Evolutionary conservation across 805 yeast genomes (phyloP), one percentile per base, ranked within the genome.

Genomic region (Kluyveromyces aestuarii): DNA sequence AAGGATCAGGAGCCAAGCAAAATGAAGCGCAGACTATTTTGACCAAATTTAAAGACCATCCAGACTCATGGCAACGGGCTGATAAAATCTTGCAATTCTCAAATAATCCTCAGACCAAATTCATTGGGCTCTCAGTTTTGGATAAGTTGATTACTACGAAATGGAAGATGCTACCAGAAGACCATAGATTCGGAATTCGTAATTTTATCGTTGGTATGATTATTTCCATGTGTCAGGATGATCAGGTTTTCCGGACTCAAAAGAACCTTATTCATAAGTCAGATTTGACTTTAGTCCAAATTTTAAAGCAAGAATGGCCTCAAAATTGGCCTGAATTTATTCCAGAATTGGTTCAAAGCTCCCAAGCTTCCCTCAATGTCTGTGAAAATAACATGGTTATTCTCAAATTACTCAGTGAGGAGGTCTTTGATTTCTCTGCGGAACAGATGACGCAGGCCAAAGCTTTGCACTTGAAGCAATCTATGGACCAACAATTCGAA

Each of bases 261-360:
- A 83, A 82, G 60, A 82, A 96, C 18, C 75, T 93, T 61, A 87
- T 93, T 62, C 87, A 85, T 72, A 93, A 93, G 67, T 89, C 90
- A 59, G 96, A 93, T 69, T 75, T 93, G 61, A 91, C 98, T 14
- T 73, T 93, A 60, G 99, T 93, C 37, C 95, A 90, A 62, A 83
- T 93, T 46, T 79, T 93, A 61, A 93, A 93, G 62, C 98, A 93
- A 70, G 99, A 93, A 66, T 93, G 99, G 99, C 99, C 99, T 35
- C 87, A 83, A 58, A 86, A 90, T 66, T 93, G 99, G 99, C 98
- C 98, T 17, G 86, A 84, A 59, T 93, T 93, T 61, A 85, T 93
- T 45, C 96, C 96, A 16, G 99, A 93, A 66, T 79, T 93, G 49
- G 93, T 91, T 43, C 79, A 76, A 51, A 83, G 95, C 54, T 82